Conservation (phyloP, 169 alveolate genomes). For the Miamiensis avidus region DNA sequence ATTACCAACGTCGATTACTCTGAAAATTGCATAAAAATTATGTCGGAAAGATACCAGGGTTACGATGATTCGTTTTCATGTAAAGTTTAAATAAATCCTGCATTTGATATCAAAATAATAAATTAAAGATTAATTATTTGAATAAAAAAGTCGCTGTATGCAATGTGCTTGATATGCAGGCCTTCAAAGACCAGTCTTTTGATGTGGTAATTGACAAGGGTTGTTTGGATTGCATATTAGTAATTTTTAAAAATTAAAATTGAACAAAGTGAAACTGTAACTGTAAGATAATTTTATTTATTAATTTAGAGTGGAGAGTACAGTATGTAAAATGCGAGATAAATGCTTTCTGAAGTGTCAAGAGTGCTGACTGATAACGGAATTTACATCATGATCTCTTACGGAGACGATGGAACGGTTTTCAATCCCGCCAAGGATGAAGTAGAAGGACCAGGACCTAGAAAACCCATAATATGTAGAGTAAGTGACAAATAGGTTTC, state of each 20-base stretch:
- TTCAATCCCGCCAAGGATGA: background rate
- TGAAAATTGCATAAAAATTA: slow-evolving; percentile 70
- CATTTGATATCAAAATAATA: too few relatives aligned
- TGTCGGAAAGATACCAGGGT: slow-evolving; percentile 71
- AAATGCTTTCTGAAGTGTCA: slow-evolving; percentile 66
- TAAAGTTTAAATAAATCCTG: slow-evolving; percentile 48
- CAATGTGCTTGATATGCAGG: slow-evolving; percentile 21
- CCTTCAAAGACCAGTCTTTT: slow-evolving; percentile 42
- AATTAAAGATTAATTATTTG: background rate
- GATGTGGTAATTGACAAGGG: slow-evolving; percentile 73
- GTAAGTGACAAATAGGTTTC: background rate
- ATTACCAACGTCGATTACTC: slow-evolving; percentile 88
- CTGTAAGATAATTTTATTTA: background rate
- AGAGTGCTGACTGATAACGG: slow-evolving; percentile 75
- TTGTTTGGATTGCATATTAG: slow-evolving; percentile 60
- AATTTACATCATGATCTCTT: slow-evolving; percentile 65
- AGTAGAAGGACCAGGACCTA: background rate
- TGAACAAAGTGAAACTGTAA: background rate
- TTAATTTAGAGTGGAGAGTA: slow-evolving; percentile 68
- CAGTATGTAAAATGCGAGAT: slow-evolving; percentile 63
- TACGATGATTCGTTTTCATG: slow-evolving; percentile 55
- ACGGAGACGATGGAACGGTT: slow-evolving; percentile 67
- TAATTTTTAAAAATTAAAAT: background rate
- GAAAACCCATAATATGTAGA: slow-evolving; percentile 58
- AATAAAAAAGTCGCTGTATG: slow-evolving; percentile 23